Evolutionary conservation across 306 rosid genomes (phyloP).

Genomic region (Astragalus glycyphyllos): DNA sequence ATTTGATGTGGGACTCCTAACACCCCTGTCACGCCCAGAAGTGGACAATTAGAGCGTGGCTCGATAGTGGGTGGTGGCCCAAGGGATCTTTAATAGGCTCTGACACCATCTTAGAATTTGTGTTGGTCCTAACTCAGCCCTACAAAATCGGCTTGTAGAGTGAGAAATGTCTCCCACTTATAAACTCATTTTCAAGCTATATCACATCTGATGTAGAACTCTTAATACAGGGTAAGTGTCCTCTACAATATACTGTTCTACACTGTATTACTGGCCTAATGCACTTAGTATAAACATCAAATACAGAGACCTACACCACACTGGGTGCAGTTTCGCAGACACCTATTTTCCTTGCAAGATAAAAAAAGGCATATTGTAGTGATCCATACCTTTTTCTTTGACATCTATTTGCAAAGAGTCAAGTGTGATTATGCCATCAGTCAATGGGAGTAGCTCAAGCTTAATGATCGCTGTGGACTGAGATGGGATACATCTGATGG

Average conservation of each 20-base stretch:
- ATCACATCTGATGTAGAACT: no score
- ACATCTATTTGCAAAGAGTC: constrained; percentile 92
- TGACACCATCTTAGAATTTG: no score
- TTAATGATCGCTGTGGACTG: constrained; percentile 87
- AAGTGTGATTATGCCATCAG: constrained; percentile 92
- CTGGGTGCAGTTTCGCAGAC: background rate
- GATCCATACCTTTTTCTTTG: constrained; percentile 80
- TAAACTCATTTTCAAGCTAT: no score
- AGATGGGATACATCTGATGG: constrained; percentile 83
- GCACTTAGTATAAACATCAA: background rate
- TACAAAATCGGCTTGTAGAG: no score
- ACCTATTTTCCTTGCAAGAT: constrained; percentile 1
- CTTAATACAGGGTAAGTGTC: background rate
- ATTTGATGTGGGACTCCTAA: no score
- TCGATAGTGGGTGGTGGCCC: no score
- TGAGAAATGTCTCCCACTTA: no score
- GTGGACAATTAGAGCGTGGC: no score
- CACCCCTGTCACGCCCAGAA: no score
- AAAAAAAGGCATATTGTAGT: background rate
- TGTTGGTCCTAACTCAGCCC: no score
- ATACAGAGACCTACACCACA: background rate
- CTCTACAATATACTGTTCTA: constrained; percentile 7
- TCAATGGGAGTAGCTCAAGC: constrained; percentile 96
- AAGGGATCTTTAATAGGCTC: no score
- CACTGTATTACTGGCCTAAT: background rate